Base-by-base conservation (phyloP, 2,329 filamentous ascomycete genomes). In the Fusarium mundagurra region DNA sequence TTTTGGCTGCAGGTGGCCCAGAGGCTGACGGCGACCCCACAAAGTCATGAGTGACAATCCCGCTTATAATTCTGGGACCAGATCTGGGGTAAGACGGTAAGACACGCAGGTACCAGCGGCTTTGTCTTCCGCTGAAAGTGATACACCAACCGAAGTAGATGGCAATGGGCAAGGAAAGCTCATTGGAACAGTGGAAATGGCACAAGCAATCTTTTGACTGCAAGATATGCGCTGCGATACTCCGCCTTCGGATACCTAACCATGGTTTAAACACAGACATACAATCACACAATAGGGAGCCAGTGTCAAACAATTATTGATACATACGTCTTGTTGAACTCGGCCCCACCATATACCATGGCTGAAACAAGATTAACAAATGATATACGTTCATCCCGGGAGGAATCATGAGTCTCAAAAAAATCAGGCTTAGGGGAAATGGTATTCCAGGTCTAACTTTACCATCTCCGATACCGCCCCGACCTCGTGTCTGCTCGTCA, bases 71-170 rank as follows among this genome's bases (percentile, higher is more conserved):
- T 71, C 45, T 57, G 72, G 69, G 69, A 36, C 57, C 14, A 41
- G 69, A 75, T 75, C 72, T 59, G 72, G 72, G 72, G 72, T 75
- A 75, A 63, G 34, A 50, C 33, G 69, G 72, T 75, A 75, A 66
- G 34, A 51, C 51, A 69, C 55, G 64, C 61, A 75, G 69, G 69
- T 70, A 75, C 72, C 60, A 64, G 59, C 51, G 51, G 54, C 39
- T 59, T 55, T 44, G 51, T 34, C 41, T 64, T 67, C 67, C 48
- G 39, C 57, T 48, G 63, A 61, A 57, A 24, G 44, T 31, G 57
- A 51, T 69, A 34, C 24, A n/a, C 29, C 48, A 33, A 33, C 48
- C 22, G 8, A 22, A 33, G 48, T 51, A 53, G 36, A 54, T 43
- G 48, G 36, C 20, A 60, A 29, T n/a, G 14, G 20, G 22, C 34